Conservation (phyloP, 805 yeast genomes). For the Hanseniaspora taiwanica region DNA sequence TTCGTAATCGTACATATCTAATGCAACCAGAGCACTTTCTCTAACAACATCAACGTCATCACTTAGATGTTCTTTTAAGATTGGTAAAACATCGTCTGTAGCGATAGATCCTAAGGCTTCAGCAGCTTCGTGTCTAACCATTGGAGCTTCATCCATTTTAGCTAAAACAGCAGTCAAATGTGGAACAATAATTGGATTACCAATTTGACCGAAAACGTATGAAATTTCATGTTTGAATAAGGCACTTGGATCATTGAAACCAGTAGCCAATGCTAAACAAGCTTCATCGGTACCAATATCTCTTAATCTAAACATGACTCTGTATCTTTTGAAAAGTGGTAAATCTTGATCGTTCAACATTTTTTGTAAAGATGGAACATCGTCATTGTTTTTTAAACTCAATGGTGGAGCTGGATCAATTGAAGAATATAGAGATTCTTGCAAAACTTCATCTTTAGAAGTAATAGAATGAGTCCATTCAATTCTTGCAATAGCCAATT, state of each 20-base stretch:
- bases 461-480: conserved; percentile 74
- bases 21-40: conserved; percentile 92
- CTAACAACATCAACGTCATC: conserved; percentile 86
- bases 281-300: conserved; percentile 93
- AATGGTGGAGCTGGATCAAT: conserved; percentile 98
- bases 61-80: conserved; percentile 60
- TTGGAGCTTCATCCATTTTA: conserved; percentile 74
- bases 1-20: conserved; percentile 97
- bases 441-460: conserved; percentile 55
- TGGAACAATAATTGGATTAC: conserved; percentile 88
- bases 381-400: conserved; percentile 46
- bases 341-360: conserved; percentile 63
- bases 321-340: conserved; percentile 84
- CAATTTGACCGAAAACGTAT: conserved; percentile 93
- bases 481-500: conserved; percentile 89
- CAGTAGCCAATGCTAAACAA: conserved; percentile 79
- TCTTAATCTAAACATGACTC: conserved; percentile 97
- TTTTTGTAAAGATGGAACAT: conserved; percentile 49
- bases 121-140: conserved; percentile 99
- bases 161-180: conserved; percentile 70
- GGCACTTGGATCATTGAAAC: conserved; percentile 83
- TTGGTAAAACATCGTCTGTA: conserved; percentile 87
- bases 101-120: conserved; percentile 97
- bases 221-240: conserved; percentile 96
- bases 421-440: conserved; percentile 65